Evolutionary conservation across 2,329 filamentous ascomycete species (phyloP), one percentile per base, ranked within the genome.

Genomic region (Davidsoniella australis): DNA sequence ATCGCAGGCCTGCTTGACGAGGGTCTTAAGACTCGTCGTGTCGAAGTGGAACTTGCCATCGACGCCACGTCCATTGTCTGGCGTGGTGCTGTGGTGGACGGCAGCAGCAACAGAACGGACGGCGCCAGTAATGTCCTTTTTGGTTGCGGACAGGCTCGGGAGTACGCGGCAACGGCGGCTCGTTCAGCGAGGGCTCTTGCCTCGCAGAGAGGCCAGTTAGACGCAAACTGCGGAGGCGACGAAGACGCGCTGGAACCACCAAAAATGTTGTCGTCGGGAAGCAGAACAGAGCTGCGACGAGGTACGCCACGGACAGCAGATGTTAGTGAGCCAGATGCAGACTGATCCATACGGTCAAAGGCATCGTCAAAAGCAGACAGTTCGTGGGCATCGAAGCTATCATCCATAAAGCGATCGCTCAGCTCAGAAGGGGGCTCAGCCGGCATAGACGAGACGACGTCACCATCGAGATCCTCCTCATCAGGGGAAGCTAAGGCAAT

Each of bases 401-500:
- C 52, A 10, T 53, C 52, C 10, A 67, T 55, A 38, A 69, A 67
- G 10, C 62, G 64, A 38, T 71, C 67, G 41, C 70, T 68, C 5
- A 64, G 59, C n/a, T 63, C 55, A 51, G 55, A 62, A 53, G 54
- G 59, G 55, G 41, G 69, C 63, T 69, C 65, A 17, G 64, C 58
- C 1, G 64, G 64, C 12, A 62, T 63, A 5, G 61, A 60, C 2
- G 62, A 61, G 16, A 63, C 60, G 24, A 65, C 62, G 5, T 63
- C 62, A 10, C 64, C 61, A 38, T 68, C 66, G 5, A 65, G 57
- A 44, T 73, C 68, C 44, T 82, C 77, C 37, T 77, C 74, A 54
- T 82, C 78, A 1, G 78, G 78, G 1, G 78, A 80, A 42, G 85
- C 85, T n/a, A 93, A 67, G 33, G 84, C 82, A 59, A 93, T 91